phyloP scores from a whole-genome alignment of 2,329 filamentous ascomycete species.

The Colletotrichum incanum region DNA sequence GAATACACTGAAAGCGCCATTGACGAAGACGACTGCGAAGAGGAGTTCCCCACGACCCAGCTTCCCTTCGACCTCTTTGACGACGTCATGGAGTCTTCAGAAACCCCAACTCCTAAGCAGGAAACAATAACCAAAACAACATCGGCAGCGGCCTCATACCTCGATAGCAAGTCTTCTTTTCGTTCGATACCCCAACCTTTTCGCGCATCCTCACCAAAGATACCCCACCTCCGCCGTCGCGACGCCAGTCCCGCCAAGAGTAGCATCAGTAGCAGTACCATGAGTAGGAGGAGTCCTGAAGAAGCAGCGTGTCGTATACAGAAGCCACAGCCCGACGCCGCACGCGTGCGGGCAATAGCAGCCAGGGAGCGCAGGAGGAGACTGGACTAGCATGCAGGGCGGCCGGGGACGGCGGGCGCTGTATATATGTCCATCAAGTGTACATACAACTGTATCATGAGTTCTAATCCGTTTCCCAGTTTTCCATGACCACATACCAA shows the following conservation, averaged over 20 bases:
- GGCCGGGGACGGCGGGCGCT: slow-evolving; percentile 49
- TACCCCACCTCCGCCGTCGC: slow-evolving; percentile 51
- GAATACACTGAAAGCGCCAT: slow-evolving; percentile 49
- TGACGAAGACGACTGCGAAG: slow-evolving; percentile 47
- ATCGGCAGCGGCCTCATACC: slow-evolving; percentile 51
- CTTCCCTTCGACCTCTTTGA: slow-evolving; percentile 55
- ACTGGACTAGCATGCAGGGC: slow-evolving; percentile 55
- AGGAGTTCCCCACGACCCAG: slow-evolving; percentile 58
- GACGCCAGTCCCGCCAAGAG: slow-evolving; percentile 53
- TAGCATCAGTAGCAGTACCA: slow-evolving; percentile 47
- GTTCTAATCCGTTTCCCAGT: slow-evolving; percentile 29
- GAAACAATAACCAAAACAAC: slow-evolving; percentile 46
- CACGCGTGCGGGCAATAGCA: slow-evolving; percentile 58
- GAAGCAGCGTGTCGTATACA: slow-evolving; percentile 64
- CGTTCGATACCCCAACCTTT: slow-evolving; percentile 54
- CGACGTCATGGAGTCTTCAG: slow-evolving; percentile 54
- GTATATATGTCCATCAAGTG: slow-evolving; percentile 58
- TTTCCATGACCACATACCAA: slow-evolving; percentile 12
- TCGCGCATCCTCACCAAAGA: slow-evolving; percentile 55
- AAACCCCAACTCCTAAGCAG: slow-evolving; percentile 62
- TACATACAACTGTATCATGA: slow-evolving; percentile 46
- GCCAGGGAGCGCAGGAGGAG: slow-evolving; percentile 58
- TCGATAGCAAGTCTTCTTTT: slow-evolving; percentile 55
- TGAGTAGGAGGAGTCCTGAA: slow-evolving; percentile 62
- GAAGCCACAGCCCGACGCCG: slow-evolving; percentile 60